phyloP scores from a whole-genome alignment of 2,329 filamentous ascomycete genomes.

The Coniochaeta prunicola region DNA sequence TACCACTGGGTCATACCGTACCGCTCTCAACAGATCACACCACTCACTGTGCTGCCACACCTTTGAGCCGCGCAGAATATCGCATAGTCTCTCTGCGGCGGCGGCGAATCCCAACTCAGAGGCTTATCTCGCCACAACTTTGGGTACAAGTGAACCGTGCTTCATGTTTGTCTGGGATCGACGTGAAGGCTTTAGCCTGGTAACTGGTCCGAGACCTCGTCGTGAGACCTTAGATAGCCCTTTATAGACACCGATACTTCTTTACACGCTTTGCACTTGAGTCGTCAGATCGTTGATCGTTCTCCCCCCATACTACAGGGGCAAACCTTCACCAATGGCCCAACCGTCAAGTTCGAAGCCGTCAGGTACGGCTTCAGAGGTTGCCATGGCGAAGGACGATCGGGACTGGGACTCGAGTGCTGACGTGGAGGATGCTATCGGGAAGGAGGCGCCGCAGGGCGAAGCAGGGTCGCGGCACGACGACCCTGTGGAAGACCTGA shows the following conservation, averaged over 20 bases:
- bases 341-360: slow-evolving; percentile 19
- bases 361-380: slow-evolving; percentile 22
- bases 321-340: slow-evolving; percentile 20
- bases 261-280: neutral
- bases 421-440: slow-evolving; percentile 19
- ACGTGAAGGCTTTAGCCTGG: slow-evolving; percentile 2
- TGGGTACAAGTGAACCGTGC: slow-evolving; percentile 6
- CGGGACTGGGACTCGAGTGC: slow-evolving; percentile 17
- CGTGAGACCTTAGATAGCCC: neutral
- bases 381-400: slow-evolving; percentile 17
- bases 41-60: neutral
- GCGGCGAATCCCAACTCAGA: slow-evolving; percentile 10
- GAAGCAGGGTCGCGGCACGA: slow-evolving; percentile 7
- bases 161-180: slow-evolving; percentile 11
- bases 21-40: neutral
- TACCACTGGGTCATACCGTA: neutral
- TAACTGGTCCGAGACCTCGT: neutral
- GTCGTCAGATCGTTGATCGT: slow-evolving; percentile 13
- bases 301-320: slow-evolving; percentile 10
- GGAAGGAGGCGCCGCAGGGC: slow-evolving; percentile 17
- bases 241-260: slow-evolving; percentile 1
- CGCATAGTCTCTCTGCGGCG: neutral
- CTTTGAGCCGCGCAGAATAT: neutral
- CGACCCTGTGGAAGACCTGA: slow-evolving; percentile 22
- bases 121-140: slow-evolving; percentile 9